phyloP scores from a whole-genome alignment of 1,284 basidiomycete genomes.

The Moesziomyces parantarcticus region DNA sequence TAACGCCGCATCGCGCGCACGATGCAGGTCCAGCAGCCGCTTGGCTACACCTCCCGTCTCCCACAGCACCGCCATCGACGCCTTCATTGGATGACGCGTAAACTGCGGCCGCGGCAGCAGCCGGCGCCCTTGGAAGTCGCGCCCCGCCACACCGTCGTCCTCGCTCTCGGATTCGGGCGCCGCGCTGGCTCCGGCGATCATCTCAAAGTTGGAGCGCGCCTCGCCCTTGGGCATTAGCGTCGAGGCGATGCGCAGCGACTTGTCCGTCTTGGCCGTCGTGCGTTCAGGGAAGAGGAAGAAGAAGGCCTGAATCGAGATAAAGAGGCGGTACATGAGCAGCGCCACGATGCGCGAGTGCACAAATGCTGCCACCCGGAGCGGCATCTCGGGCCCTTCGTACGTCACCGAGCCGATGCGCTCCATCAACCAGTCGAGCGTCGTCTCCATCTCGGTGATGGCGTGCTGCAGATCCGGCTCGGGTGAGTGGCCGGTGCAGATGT shows the following conservation, averaged over 20 bases:
- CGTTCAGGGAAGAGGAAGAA: slow-evolving; percentile 45
- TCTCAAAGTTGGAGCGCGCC: slow-evolving; percentile 47
- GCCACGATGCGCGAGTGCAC: slow-evolving; percentile 43
- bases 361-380: slow-evolving; percentile 47
- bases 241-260: slow-evolving; percentile 46
- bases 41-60: slow-evolving; percentile 42
- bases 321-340: slow-evolving; percentile 50
- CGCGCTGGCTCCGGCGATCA: slow-evolving; percentile 35
- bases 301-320: slow-evolving; percentile 46
- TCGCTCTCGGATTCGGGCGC: slow-evolving; percentile 42
- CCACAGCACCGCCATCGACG: slow-evolving; percentile 47
- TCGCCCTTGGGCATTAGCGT: slow-evolving; percentile 47
- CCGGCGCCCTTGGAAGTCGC: slow-evolving; percentile 40
- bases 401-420: slow-evolving; percentile 37
- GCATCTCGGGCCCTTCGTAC: slow-evolving; percentile 49
- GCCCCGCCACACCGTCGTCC: slow-evolving; percentile 30
- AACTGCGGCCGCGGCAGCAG: slow-evolving; percentile 45
- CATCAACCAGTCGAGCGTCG: slow-evolving; percentile 42
- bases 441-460: slow-evolving; percentile 54
- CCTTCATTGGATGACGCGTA: slow-evolving; percentile 44
- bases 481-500: slow-evolving; percentile 46
- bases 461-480: slow-evolving; percentile 57
- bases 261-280: slow-evolving; percentile 37
- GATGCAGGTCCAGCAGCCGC: slow-evolving; percentile 30
- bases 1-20: slow-evolving; percentile 41